A percentile compares a stretch with the other conserved stretches of the same genome.
Conservation (phyloP, 2,329 filamentous ascomycete species). For the Arachnopeziza araneosa region DNA sequence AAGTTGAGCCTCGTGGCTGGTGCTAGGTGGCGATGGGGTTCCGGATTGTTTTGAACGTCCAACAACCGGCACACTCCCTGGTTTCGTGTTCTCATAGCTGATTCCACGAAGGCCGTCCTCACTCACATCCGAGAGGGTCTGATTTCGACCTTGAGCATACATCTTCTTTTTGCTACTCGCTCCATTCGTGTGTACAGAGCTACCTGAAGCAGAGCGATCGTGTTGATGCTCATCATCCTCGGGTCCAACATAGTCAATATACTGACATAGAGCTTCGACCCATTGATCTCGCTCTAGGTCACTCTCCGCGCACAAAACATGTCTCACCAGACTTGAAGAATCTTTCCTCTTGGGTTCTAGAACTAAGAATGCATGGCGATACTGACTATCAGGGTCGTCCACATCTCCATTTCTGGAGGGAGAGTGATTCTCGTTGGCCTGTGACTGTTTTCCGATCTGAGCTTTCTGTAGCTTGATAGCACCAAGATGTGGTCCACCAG, state of each 20-base stretch:
- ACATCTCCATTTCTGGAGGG: conserved; percentile 47
- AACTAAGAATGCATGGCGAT: conserved; percentile 92
- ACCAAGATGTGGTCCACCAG: conserved; percentile 83
- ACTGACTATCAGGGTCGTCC: conserved; percentile 87
- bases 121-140: conserved; percentile 33
- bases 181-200: conserved; percentile 32
- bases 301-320: conserved; percentile 93
- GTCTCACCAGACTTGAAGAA: conserved; percentile 77
- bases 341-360: conserved; percentile 96
- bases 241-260: conserved; percentile 68
- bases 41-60: conserved; percentile 25
- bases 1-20: conserved; percentile 23
- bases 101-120: conserved; percentile 32
- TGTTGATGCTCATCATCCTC: conserved; percentile 43
- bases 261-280: conserved; percentile 85
- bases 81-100: conserved; percentile 34
- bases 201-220: conserved; percentile 35
- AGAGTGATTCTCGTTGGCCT: conserved; percentile 52
- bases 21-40: conserved; percentile 28
- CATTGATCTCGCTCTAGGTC: conserved; percentile 88
- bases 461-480: conserved; percentile 88
- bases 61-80: conserved; percentile 30
- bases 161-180: conserved; percentile 40
- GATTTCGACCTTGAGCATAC: conserved; percentile 30
- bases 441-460: conserved; percentile 87